These are phyloP conservation scores for Hibiscus trionum DNA, from an alignment of 345 rosid species.

Conservation along the genomic window DNA sequence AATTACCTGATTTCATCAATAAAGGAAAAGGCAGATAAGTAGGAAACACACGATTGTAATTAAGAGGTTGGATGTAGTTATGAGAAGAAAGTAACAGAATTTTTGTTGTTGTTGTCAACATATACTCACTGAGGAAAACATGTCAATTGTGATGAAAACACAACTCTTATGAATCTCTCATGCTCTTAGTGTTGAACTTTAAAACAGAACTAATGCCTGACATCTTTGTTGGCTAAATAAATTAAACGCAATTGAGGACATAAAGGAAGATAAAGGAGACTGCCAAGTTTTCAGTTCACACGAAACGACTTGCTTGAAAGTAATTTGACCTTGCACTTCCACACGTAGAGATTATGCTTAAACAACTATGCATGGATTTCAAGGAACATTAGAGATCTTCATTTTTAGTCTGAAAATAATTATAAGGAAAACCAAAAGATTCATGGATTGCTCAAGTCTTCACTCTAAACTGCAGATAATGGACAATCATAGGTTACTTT, in stretches of 20 bases:
- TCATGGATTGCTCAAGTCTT: too few relatives aligned
- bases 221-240: background rate
- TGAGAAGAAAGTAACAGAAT: background rate
- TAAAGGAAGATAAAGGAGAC: background rate
- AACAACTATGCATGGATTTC: too few relatives aligned
- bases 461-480: too few relatives aligned
- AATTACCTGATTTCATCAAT: slow-evolving; percentile 32
- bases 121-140: background rate
- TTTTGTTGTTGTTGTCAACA: background rate
- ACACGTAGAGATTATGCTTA: background rate
- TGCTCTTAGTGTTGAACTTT: background rate
- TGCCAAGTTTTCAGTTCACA: background rate
- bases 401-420: too few relatives aligned
- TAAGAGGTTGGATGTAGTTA: background rate
- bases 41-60: slow-evolving; percentile 4
- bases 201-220: background rate
- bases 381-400: too few relatives aligned
- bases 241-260: background rate
- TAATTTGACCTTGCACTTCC: background rate
- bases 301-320: background rate
- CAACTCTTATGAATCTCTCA: background rate
- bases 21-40: slow-evolving; percentile 1
- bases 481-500: too few relatives aligned
- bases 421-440: too few relatives aligned
- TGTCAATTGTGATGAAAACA: background rate